Percentiles rank a stretch among this genome's conserved stretches.
Conservation (phyloP, 441 rosid species). For the Raphanus hybrid region DNA sequence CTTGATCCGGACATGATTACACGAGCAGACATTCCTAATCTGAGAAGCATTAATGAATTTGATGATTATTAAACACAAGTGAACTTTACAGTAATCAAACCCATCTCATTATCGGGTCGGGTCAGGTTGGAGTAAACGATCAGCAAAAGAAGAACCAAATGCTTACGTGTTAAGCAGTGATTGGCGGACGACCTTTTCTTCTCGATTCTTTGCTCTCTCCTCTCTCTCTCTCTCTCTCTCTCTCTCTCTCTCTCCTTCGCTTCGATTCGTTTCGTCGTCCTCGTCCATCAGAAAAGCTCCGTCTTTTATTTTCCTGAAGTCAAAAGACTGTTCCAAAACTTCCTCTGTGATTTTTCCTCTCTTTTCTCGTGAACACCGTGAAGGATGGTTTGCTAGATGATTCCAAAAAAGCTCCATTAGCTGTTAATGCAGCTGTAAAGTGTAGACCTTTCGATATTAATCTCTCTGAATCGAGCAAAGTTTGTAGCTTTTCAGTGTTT, state of each 20-base stretch:
- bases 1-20: constrained; percentile 12
- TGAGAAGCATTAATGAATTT: constrained; percentile 17
- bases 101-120: constrained; percentile 18
- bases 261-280: constrained; percentile 41
- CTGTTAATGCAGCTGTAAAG: constrained; percentile 33
- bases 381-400: constrained; percentile 16
- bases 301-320: constrained; percentile 19
- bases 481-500: constrained; percentile 18
- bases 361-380: constrained; percentile 33
- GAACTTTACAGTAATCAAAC: constrained; percentile 25
- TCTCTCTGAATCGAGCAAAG: not conserved
- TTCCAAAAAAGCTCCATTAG: constrained; percentile 14
- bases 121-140: not conserved
- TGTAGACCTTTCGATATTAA: constrained; percentile 4
- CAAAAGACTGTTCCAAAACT: constrained; percentile 37
- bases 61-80: not conserved
- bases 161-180: constrained; percentile 36
- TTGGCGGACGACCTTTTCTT: constrained; percentile 35
- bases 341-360: not conserved
- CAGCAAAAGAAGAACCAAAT: not conserved
- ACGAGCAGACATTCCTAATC: constrained; percentile 37
- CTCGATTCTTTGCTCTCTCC: constrained; percentile 18
- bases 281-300: constrained; percentile 33
- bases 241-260: not conserved
- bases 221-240: not conserved